These are phyloP conservation scores for Emiliania huxleyi DNA, from an alignment of 78 protist species.

Conservation along the genomic window DNA sequence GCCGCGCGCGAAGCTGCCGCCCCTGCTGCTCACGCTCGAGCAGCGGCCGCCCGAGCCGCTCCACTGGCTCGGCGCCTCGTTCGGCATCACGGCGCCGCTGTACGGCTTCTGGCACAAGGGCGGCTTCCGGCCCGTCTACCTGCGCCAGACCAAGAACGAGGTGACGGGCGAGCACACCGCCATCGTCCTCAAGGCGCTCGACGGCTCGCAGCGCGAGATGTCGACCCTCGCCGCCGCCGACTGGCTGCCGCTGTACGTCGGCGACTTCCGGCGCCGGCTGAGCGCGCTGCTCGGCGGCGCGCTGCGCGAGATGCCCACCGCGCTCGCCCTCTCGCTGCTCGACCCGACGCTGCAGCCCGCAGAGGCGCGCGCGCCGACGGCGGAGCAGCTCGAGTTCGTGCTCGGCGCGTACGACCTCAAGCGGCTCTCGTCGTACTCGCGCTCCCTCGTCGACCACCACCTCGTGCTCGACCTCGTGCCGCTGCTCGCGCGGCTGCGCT, in stretches of 20 bases:
- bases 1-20: conserved; percentile 68
- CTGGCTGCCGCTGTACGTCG: not conserved
- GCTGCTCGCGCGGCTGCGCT: conserved; percentile 50
- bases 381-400: conserved; percentile 14
- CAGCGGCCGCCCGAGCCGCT: conserved; percentile 69
- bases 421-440: conserved; percentile 76
- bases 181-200: conserved; percentile 79
- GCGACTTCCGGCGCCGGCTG: conserved; percentile 3
- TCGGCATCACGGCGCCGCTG: conserved; percentile 77
- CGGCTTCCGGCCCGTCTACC: conserved; percentile 74
- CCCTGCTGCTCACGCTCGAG: conserved; percentile 60
- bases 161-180: conserved; percentile 97
- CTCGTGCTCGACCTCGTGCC: not conserved
- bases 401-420: conserved; percentile 79
- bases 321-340: not conserved
- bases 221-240: not conserved
- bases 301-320: not conserved
- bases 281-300: not conserved
- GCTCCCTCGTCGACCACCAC: conserved; percentile 44
- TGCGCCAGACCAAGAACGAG: conserved; percentile 78
- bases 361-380: not conserved
- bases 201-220: not conserved
- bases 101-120: conserved; percentile 81
- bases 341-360: not conserved
- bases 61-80: conserved; percentile 92